These are phyloP conservation scores for Ceriops tagal DNA, from an alignment of 345 rosid genomes.

Conservation along the genomic window DNA sequence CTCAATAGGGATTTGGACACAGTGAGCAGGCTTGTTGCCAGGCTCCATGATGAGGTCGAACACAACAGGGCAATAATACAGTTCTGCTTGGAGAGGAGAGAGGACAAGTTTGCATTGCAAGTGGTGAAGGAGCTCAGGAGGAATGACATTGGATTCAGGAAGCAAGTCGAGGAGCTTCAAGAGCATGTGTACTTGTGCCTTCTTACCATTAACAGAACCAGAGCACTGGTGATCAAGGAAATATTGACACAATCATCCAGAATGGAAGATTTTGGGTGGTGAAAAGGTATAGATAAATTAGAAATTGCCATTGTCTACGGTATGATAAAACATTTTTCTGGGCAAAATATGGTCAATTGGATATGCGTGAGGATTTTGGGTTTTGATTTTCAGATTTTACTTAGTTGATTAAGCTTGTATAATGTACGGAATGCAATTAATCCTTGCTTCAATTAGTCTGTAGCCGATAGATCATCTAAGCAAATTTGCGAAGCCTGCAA, in stretches of 20 bases:
- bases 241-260: conserved; percentile 18
- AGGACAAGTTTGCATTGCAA: conserved; percentile 22
- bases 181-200: conserved; percentile 44
- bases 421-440: no score
- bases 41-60: conserved; percentile 49
- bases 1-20: conserved; percentile 46
- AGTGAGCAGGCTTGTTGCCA: conserved; percentile 37
- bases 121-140: conserved; percentile 40
- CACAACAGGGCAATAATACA: conserved; percentile 35
- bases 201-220: conserved; percentile 41
- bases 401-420: no score
- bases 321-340: no score
- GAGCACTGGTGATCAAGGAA: conserved; percentile 35
- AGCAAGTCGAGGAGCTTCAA: conserved; percentile 42
- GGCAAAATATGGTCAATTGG: no score
- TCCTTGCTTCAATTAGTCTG: no score
- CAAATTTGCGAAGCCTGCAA: no score
- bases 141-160: conserved; percentile 29
- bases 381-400: no score
- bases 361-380: no score
- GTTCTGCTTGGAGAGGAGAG: conserved; percentile 32
- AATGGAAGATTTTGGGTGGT: not conserved
- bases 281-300: no score
- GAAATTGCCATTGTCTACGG: no score
- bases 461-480: no score